Evolutionary conservation across 2,329 filamentous ascomycete genomes (phyloP).

Genomic region (Onygenales sp.): DNA sequence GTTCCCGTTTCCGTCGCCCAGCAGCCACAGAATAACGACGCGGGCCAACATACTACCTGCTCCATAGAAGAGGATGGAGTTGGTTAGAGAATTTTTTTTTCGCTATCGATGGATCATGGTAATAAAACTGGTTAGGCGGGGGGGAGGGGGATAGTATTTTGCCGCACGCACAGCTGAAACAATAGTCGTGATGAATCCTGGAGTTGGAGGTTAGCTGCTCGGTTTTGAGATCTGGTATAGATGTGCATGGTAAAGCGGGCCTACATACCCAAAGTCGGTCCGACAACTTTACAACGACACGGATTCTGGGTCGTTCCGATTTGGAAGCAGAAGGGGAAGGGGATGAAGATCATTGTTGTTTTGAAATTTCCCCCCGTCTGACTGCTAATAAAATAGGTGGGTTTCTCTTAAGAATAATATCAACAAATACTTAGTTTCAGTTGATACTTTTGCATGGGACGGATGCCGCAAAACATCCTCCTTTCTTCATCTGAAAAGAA

Average conservation of each 20-base stretch:
- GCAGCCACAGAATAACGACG: conserved; percentile 48
- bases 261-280: conserved; percentile 41
- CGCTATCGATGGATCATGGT: background rate
- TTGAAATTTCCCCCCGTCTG: background rate
- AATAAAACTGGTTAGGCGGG: background rate
- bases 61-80: background rate
- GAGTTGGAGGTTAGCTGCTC: background rate
- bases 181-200: conserved; percentile 39
- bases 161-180: conserved; percentile 37
- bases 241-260: too few species aligned
- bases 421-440: too few species aligned
- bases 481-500: too few species aligned
- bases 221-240: background rate
- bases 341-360: conserved; percentile 33
- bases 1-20: conserved; percentile 45
- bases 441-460: too few species aligned
- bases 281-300: conserved; percentile 48
- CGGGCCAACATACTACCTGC: conserved; percentile 47
- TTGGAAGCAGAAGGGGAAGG: conserved; percentile 46
- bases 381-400: background rate
- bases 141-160: background rate
- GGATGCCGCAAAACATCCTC: too few species aligned
- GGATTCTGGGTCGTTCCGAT: conserved; percentile 49
- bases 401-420: too few species aligned
- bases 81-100: background rate